Evolutionary conservation across 768 basidiomycete species (phyloP).

Genomic region (Tulasnella sp.): DNA sequence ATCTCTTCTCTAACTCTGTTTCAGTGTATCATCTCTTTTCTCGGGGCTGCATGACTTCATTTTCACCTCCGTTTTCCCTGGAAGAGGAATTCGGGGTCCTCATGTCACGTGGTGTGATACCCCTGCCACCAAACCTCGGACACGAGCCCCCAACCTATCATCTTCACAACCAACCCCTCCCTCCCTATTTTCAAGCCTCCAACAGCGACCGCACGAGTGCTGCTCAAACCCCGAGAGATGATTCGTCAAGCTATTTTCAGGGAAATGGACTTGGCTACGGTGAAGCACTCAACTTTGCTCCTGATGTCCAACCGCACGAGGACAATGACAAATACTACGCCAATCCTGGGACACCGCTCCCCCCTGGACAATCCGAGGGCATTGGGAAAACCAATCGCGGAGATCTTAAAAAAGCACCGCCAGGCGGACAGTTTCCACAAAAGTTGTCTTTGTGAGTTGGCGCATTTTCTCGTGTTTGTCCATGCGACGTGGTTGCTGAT

Average conservation of each 20-base stretch:
- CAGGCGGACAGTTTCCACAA: background rate
- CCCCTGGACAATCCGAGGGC: background rate
- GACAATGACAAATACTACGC: background rate
- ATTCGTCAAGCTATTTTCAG: too few relatives aligned
- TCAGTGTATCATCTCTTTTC: too few relatives aligned
- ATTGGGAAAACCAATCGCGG: background rate
- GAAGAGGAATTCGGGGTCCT: too few relatives aligned
- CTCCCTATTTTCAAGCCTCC: background rate
- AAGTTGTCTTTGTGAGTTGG: background rate
- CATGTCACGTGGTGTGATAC: background rate
- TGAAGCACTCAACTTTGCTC: background rate
- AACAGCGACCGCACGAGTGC: background rate
- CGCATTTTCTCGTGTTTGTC: background rate
- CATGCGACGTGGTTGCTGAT: background rate
- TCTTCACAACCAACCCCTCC: background rate
- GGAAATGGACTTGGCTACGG: too few relatives aligned
- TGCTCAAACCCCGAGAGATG: background rate
- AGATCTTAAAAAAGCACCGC: background rate
- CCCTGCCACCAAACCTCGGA: too few relatives aligned
- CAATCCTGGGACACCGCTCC: background rate
- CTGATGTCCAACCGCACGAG: background rate
- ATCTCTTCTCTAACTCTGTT: too few relatives aligned
- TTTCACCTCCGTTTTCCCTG: background rate
- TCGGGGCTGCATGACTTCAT: too few relatives aligned
- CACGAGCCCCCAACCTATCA: background rate